Evolutionary conservation across 352 stramenopile species (phyloP).

Genomic region (Phytophthora palmivora): DNA sequence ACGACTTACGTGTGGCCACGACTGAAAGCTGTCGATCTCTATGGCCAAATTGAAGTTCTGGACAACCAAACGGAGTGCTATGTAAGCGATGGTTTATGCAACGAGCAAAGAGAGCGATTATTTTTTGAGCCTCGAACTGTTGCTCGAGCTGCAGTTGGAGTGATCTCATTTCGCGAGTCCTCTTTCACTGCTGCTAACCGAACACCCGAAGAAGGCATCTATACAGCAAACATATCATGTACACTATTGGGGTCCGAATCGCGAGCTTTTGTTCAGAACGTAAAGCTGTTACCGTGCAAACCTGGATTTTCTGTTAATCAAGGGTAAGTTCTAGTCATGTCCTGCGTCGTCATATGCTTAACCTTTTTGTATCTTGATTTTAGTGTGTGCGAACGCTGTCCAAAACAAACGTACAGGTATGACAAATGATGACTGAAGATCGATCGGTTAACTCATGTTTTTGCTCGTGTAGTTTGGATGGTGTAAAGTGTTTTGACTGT

Average conservation of each 20-base stretch:
- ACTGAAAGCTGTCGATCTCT: slow-evolving; percentile 64
- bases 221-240: slow-evolving; percentile 57
- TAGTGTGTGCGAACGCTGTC: slow-evolving; percentile 64
- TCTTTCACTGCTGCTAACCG: slow-evolving; percentile 40
- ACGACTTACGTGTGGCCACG: slow-evolving; percentile 54
- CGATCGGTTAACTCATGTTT: background rate
- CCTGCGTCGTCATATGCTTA: background rate
- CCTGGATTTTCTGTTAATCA: slow-evolving; percentile 54
- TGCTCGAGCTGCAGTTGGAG: slow-evolving; percentile 33
- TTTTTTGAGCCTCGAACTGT: slow-evolving; percentile 43
- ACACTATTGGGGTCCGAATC: slow-evolving; percentile 37
- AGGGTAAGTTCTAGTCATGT: slow-evolving; percentile 27
- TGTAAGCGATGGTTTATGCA: slow-evolving; percentile 27
- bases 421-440: background rate
- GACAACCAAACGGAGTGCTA: slow-evolving; percentile 56
- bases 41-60: slow-evolving; percentile 67
- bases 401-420: slow-evolving; percentile 60
- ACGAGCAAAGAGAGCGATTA: slow-evolving; percentile 19
- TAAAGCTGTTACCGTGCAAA: slow-evolving; percentile 49
- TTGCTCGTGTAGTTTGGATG: slow-evolving; percentile 53
- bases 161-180: slow-evolving; percentile 51
- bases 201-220: slow-evolving; percentile 29
- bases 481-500: slow-evolving; percentile 60
- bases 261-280: slow-evolving; percentile 39
- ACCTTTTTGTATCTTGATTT: slow-evolving; percentile 7